Percentiles rank a stretch among this genome's conserved stretches.
phyloP scores from a whole-genome alignment of 2,329 filamentous ascomycete genomes.

The Amauroascus verrucosus region DNA sequence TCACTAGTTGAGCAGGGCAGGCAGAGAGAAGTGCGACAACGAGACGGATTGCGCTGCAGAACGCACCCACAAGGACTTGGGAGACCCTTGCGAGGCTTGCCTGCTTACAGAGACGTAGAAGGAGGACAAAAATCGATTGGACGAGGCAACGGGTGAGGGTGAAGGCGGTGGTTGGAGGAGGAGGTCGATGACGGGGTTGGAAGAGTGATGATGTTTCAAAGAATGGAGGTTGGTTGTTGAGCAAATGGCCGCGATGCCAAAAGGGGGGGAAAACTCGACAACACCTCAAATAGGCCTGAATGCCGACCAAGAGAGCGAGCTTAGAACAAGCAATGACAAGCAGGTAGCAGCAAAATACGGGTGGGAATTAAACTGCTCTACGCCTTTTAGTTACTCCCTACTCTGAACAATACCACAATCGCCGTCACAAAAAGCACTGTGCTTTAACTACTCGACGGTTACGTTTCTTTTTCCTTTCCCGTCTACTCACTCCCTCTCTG shows the following conservation, averaged over 20 bases:
- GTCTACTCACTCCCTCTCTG: neutral
- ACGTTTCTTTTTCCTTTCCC: neutral
- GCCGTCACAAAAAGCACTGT: too few species aligned
- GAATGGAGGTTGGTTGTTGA: conserved; percentile 1
- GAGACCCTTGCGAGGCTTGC: conserved; percentile 14
- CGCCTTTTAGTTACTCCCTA: too few species aligned
- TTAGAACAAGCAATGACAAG: neutral
- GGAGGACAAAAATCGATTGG: conserved; percentile 2
- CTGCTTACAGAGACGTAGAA: conserved; percentile 5
- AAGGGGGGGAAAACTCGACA: conserved; percentile 9
- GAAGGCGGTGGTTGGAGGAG: neutral
- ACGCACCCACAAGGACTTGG: conserved; percentile 15
- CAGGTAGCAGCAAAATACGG: too few species aligned
- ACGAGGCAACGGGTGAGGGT: neutral
- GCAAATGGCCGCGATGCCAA: conserved; percentile 5
- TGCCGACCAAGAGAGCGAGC: neutral
- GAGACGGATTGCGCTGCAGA: conserved; percentile 9
- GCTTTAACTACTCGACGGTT: too few species aligned
- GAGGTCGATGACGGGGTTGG: neutral
- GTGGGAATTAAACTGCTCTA: neutral
- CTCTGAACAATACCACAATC: neutral
- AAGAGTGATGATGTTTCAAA: conserved; percentile 9
- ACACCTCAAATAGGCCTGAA: conserved; percentile 2
- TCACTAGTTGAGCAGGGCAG: neutral
- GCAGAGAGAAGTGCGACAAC: neutral